Base-by-base conservation (phyloP, 108 stramenopile species). In the Skeletonema marinoi region DNA sequence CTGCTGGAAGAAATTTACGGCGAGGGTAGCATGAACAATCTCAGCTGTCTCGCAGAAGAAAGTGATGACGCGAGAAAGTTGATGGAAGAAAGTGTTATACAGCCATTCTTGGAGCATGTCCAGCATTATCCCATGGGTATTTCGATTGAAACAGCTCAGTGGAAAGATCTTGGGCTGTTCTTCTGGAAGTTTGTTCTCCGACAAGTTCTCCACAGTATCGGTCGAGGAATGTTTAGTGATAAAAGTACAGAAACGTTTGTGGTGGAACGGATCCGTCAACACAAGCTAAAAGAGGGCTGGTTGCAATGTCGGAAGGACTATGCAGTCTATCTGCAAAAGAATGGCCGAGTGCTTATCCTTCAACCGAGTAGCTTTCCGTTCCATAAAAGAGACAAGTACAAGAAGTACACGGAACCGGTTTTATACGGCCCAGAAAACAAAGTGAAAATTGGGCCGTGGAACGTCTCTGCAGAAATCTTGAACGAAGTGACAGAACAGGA, bases 1-100 rank as follows among this genome's bases (percentile, higher is more conserved):
- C 65, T 97, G 30, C 66, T 99, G 46, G 85, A 94, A 71, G 96
- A 98, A 39, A 89, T 98, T n/a, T 99, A 97, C 78, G 98, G 98
- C 30, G 95, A 95, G 65, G 96, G 96, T 2, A 88, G 90, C 62
- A 83, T 92, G 90, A 88, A 88, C 68, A 92, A 94, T 77, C 76
- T 96, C 36, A 88, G 88, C 54, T 83, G 83, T n/a, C 73, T 96
- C 31, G 93, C 93, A 16, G 74, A 84, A 31, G 93, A 94, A 80
- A 92, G 91, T 71, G 93, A 96, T 77, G 85, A 92, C 44, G 92
- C 90, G 29, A 85, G 85, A 29, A 88, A 81, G 4, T 78, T 96
- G 5, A 65, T 96, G 12, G 69, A 91, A 29, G 42, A 85, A 68
- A 67, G 78, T n/a, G 77, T 89, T 35, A 75, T 93, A 32, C 61